A percentile compares a stretch with the other conserved stretches of the same genome.
Conservation (phyloP, 345 rosid genomes). For the Eucalyptus erythrocorys region DNA sequence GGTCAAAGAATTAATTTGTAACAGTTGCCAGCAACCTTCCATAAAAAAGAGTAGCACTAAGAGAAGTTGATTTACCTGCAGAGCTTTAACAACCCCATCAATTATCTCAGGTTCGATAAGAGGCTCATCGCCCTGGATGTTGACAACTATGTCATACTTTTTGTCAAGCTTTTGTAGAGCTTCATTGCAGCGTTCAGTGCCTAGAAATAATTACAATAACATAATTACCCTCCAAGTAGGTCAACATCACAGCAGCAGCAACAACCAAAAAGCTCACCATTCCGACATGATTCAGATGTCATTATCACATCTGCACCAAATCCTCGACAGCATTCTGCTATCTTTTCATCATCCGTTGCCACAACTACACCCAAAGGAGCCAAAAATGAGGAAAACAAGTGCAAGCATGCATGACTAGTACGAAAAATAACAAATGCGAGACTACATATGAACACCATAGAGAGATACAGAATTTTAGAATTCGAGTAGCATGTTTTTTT, state of each 20-base stretch:
- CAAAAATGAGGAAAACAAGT: neutral
- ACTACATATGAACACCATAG: neutral
- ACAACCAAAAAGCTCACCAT: slow-evolving; percentile 32
- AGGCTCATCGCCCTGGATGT: slow-evolving; percentile 97
- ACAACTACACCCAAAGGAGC: slow-evolving; percentile 42
- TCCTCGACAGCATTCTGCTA: slow-evolving; percentile 89
- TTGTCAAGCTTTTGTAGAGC: slow-evolving; percentile 77
- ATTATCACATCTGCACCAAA: slow-evolving; percentile 94
- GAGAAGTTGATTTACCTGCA: slow-evolving; percentile 41
- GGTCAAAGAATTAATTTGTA: neutral
- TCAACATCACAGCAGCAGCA: neutral
- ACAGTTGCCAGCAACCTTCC: neutral
- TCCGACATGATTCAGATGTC: slow-evolving; percentile 91
- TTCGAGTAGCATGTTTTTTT: fast-evolving
- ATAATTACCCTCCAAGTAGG: neutral
- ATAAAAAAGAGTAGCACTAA: neutral
- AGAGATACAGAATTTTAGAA: neutral
- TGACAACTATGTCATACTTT: slow-evolving; percentile 83
- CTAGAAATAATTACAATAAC: slow-evolving; percentile 10
- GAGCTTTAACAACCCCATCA: slow-evolving; percentile 85
- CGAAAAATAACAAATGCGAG: neutral
- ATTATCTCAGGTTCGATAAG: slow-evolving; percentile 93
- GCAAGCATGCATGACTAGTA: neutral
- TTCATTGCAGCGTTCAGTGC: slow-evolving; percentile 88
- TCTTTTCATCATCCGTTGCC: slow-evolving; percentile 87